A percentile compares a stretch with the other conserved stretches of the same genome.
These are phyloP conservation scores for Dissoconium aciculare DNA, from an alignment of 2,329 filamentous ascomycete genomes.

Conservation along the genomic window DNA sequence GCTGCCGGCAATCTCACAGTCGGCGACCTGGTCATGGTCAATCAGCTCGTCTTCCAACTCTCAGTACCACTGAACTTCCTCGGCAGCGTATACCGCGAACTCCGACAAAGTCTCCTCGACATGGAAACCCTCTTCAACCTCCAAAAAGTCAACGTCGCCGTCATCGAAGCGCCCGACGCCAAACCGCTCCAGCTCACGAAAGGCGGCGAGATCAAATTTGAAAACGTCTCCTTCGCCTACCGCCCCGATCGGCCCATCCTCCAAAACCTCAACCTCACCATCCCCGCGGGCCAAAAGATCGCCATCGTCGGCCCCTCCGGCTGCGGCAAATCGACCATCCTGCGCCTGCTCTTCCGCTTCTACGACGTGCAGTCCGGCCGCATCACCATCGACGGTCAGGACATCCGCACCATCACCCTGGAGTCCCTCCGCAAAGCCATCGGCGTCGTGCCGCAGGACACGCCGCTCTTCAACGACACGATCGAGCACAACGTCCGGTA, in stretches of 20 bases:
- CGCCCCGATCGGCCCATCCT: conserved; percentile 75
- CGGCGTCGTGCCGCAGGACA: conserved; percentile 93
- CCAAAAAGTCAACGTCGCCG: conserved; percentile 84
- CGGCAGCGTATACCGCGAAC: conserved; percentile 91
- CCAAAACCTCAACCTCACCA: conserved; percentile 68
- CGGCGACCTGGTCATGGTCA: conserved; percentile 95
- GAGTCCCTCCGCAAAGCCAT: conserved; percentile 75
- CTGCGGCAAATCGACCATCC: conserved; percentile 87
- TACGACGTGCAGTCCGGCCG: conserved; percentile 78
- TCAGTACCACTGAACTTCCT: conserved; percentile 95
- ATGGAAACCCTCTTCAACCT: conserved; percentile 98
- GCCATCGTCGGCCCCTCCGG: conserved; percentile 90
- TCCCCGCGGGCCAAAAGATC: conserved; percentile 90
- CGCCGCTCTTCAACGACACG: conserved; percentile 90
- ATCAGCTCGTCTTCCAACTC: conserved; percentile 95
- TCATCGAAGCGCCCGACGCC: conserved; percentile 63
- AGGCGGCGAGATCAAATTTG: conserved; percentile 82
- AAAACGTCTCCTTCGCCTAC: conserved; percentile 92
- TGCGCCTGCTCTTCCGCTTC: conserved; percentile 81
- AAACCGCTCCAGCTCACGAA: conserved; percentile 54
- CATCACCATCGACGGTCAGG: conserved; percentile 85
- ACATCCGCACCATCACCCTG: conserved; percentile 67
- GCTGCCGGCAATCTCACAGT: conserved; percentile 69
- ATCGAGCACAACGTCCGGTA: conserved; percentile 94
- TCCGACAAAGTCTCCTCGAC: conserved; percentile 84